Base-by-base conservation (phyloP, 768 basidiomycete species). In the Coprinellus aureogranulatus region DNA sequence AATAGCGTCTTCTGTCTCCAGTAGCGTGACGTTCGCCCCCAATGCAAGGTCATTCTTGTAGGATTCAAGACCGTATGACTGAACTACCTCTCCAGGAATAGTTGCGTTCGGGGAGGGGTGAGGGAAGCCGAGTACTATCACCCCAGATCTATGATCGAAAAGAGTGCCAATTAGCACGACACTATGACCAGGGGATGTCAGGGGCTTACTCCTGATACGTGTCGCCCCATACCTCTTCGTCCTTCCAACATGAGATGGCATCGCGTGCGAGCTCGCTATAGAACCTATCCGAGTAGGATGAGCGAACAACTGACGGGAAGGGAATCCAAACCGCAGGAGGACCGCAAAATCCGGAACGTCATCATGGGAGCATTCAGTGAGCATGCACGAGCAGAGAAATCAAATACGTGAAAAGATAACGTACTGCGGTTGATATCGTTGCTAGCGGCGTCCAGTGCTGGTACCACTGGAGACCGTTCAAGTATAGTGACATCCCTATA, bases 371-470 rank as follows among this genome's bases (percentile, higher is more conserved):
- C 55, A 6, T 20, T 23, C 18, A 50, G 27, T 16, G 37, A 47
- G 46, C n/a, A n/a, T n/a, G n/a, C n/a, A n/a, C n/a, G n/a, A n/a
- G n/a, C n/a, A n/a, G n/a, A n/a, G n/a, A n/a, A n/a, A n/a, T n/a
- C n/a, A n/a, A n/a, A n/a, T n/a, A n/a, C n/a, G n/a, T n/a, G n/a
- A n/a, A n/a, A n/a, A n/a, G n/a, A 34, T 34, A 14, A 69, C 73
- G 55, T 45, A 81, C 81, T 72, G 68, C 78, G 71, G 61, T 83
- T 84, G 28, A 81, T 64, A 64, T 84, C 82, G 56, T 80, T 80
- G 57, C 80, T 81, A 1, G 94, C 90, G 9, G 88, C 91, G 66
- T 96, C 94, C 2, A 83, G 81, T 1, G 94, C 92, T 2, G 94
- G 94, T 3, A 95, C 66, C 2, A 73, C 72, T 1, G 67, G 64